Base-by-base conservation (phyloP, 1,139 yeast species). In the Yamadazyma epiphylla region DNA sequence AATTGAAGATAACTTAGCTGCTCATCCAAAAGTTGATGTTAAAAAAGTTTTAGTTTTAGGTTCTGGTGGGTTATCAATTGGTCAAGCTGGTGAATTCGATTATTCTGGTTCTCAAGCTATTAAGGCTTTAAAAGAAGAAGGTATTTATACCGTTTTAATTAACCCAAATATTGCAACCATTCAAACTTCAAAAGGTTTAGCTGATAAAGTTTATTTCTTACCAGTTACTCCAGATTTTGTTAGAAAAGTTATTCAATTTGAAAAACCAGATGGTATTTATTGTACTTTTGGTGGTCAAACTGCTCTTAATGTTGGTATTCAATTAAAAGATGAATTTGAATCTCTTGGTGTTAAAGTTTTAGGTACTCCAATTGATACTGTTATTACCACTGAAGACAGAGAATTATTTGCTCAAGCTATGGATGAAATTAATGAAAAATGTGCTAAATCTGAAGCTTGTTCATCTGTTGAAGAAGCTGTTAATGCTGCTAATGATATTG, bases 61-160 rank as follows among this genome's bases (percentile, higher is more conserved):
- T 46, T 89, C 97, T 29, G 99, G 99, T 70, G 99, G 99, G 60
- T 74, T 91, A 50, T 84, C 95, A 36, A 91, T 91, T 61, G 99
- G 99, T 52, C 99, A 91, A 72, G 99, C 99, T 43, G 99, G 99
- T 64, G 99, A 91, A 67, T 91, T 91, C 57, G 99, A 91, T 63
- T 91, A 91, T 66, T 88, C 96, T 34, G 97, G 97, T 53, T 87
- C 96, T 39, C 95, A 86, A 63, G 91, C 94, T 42, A 82, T 84
- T 55, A 83, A 84, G 61, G 98, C 98, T 33, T 75, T 91, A 67
- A 89, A 87, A 60, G 97, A 91, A 70, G 98, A 88, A 65, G 96
- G 96, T 45, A 91, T 88, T 47, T 85, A 88, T 70, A 88, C 98
- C 33, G 83, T 91, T 45, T 75, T 91, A 58, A 89, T 91, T 57